These are phyloP conservation scores for Cladosporium oxysporum DNA, from an alignment of 2,329 filamentous ascomycete genomes.

Conservation along the genomic window DNA sequence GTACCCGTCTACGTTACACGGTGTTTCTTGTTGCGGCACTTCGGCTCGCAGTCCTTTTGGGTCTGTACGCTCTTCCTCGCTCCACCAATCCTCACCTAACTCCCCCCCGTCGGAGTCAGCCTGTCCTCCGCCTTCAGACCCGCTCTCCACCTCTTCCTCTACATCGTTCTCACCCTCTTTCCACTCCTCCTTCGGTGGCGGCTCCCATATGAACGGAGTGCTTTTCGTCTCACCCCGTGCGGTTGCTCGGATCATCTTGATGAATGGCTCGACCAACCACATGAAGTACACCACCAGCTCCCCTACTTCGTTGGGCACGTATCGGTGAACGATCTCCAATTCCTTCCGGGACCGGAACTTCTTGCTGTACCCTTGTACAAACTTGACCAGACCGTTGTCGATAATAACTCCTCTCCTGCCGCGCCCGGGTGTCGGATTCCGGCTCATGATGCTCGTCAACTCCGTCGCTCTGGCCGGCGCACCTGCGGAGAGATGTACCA, in stretches of 20 bases:
- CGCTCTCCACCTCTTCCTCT: conserved; percentile 10
- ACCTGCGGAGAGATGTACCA: conserved; percentile 27
- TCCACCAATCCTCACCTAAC: background rate
- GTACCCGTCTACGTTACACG: background rate
- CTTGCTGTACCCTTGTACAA: conserved; percentile 29
- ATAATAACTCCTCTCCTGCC: conserved; percentile 27
- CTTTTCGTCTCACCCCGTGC: background rate
- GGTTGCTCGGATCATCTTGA: conserved; percentile 9
- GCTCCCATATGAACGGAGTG: conserved; percentile 14
- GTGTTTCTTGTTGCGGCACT: no score
- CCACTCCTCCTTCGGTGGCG: background rate
- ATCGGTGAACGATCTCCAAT: conserved; percentile 32
- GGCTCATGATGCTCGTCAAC: conserved; percentile 25
- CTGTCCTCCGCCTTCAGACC: conserved; percentile 1
- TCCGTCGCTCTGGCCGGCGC: conserved; percentile 26
- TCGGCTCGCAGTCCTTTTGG: no score
- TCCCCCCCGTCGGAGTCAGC: background rate
- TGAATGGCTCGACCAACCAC: conserved; percentile 25
- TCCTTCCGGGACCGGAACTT: conserved; percentile 19
- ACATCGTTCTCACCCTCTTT: conserved; percentile 10
- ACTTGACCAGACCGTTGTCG: conserved; percentile 29
- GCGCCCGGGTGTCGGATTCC: no score
- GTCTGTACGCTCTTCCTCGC: no score
- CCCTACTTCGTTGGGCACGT: conserved; percentile 32
- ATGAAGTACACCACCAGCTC: conserved; percentile 28